Evolutionary conservation across 2,329 filamentous ascomycete genomes (phyloP), one percentile per base, ranked within the genome.

Genomic region (Monilinia fructicola): DNA sequence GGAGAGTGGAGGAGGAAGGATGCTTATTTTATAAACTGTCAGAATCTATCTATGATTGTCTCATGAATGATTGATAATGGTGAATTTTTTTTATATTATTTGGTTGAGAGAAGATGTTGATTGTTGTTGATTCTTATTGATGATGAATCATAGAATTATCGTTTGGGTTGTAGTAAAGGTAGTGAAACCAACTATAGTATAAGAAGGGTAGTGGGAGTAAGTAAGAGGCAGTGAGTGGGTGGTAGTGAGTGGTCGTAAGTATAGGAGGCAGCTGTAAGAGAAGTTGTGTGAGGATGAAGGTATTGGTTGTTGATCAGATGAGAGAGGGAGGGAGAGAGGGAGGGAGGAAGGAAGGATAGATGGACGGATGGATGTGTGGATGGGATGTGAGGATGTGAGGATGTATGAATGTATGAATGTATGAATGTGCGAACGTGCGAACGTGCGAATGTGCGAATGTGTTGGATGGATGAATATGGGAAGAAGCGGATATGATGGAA

Each of bases 11-110:
- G 26, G 62, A 64, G 35, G 44, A 60, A 59, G 23, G 54, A 60
- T 59, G 54, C 28, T 56, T 40, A 9, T 48, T 50, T 56, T 58
- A 52, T 59, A 35, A 65, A 65, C n/a, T 40, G 54, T n/a, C 38
- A 14, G 42, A 58, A 65, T 35, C 31, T 35, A 35, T 35, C 31
- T 65, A 59, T 52, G 63, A 65, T 65, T 46, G 23, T 52, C 54
- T 56, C 63, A 65, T 65, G 63, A 65, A 58, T n/a, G 61, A 53
- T 54, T 23, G 61, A 54, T 64, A 64, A 55, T 38, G 23, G 31
- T 35, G 31, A n/a, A n/a, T n/a, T n/a, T n/a, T 44, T 12, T 40
- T 54, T 42, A 1, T 12, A 18, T 4, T 14, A 21, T 58, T 38
- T 21, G 11, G 16, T 44, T 5, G 61, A 44, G 62, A 56, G 42